These are phyloP conservation scores for Diaporthe vexans DNA, from an alignment of 2,329 filamentous ascomycete species.

Conservation along the genomic window DNA sequence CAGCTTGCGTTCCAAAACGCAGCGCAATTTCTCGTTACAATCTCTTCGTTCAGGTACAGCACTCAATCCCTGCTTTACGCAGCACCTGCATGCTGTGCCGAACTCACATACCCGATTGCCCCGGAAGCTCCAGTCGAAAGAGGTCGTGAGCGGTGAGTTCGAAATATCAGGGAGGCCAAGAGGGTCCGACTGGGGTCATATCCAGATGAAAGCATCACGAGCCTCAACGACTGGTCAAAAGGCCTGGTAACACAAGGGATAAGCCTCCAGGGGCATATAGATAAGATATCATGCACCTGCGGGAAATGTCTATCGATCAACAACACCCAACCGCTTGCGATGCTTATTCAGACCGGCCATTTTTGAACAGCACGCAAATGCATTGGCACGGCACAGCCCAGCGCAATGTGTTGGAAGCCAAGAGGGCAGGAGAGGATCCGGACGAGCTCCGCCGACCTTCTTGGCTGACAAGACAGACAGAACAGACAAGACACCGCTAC, in stretches of 20 bases:
- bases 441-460: neutral
- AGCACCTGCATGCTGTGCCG: neutral
- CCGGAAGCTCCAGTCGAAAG: neutral
- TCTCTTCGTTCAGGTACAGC: neutral
- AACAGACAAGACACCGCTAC: constrained; percentile 18
- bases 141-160: constrained; percentile 34
- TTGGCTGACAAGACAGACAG: neutral
- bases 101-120: neutral
- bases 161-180: constrained; percentile 12
- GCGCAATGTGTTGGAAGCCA: neutral
- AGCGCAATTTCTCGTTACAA: constrained; percentile 2
- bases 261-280: neutral
- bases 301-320: constrained; percentile 16
- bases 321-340: neutral
- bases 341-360: constrained; percentile 12
- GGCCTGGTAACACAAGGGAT: constrained; percentile 4
- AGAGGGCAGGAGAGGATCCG: constrained; percentile 1
- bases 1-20: neutral
- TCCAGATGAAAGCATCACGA: constrained; percentile 31
- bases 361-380: neutral
- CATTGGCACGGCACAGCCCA: constrained; percentile 19
- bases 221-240: constrained; percentile 36
- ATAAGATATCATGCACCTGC: neutral
- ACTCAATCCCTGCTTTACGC: neutral
- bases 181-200: constrained; percentile 11